Percentiles rank a stretch among this genome's conserved stretches.
Conservation (phyloP, 805 yeast genomes). For the Pichia phayaonensis region DNA sequence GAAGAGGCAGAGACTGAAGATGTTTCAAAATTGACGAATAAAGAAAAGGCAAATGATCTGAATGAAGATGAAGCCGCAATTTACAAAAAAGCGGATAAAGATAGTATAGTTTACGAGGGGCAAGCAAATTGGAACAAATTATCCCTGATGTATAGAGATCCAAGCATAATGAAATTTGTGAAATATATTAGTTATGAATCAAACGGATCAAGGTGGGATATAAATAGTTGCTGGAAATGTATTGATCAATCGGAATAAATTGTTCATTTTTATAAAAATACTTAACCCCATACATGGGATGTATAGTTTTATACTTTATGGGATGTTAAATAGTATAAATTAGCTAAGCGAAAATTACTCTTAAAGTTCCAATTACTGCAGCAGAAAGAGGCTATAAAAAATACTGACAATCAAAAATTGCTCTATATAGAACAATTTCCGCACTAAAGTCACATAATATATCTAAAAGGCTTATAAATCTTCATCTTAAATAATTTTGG, state of each 20-base stretch:
- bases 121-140: constrained; percentile 82
- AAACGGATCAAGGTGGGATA: constrained; percentile 89
- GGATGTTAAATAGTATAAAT: no score
- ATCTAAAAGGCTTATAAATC: no score
- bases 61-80: constrained; percentile 77
- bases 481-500: no score
- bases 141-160: constrained; percentile 72
- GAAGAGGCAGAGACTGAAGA: constrained; percentile 25
- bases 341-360: no score
- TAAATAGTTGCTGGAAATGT: constrained; percentile 73
- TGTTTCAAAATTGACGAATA: background rate
- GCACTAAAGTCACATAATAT: no score
- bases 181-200: constrained; percentile 88
- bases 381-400: no score
- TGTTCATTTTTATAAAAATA: no score
- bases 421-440: no score
- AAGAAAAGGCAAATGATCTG: constrained; percentile 8
- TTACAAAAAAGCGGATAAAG: constrained; percentile 60
- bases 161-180: constrained; percentile 80
- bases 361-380: no score
- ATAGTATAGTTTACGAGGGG: constrained; percentile 67
- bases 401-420: no score
- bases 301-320: no score
- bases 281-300: no score
- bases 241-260: constrained; percentile 23